Evolutionary conservation across 2,329 filamentous ascomycete genomes (phyloP), one percentile per base, ranked within the genome.

Genomic region (Aureobasidium sp.): DNA sequence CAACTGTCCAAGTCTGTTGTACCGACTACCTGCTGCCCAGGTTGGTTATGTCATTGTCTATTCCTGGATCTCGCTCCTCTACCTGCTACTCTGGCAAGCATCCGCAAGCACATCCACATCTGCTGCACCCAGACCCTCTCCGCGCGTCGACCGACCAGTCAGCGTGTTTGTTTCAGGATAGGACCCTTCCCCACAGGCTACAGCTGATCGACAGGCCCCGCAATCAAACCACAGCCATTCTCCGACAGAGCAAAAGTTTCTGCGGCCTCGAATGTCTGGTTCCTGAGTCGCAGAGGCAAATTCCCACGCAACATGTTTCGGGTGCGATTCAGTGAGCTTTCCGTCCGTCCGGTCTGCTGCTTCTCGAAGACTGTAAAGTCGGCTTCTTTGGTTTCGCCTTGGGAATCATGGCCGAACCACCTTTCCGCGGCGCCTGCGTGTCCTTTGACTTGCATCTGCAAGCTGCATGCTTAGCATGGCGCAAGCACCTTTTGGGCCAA

Each of bases 131-230:
- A 12, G 12, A 44, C 39, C 7, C 41, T 31, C 39, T 45, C 57
- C 57, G 20, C 57, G 57, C 44, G 57, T 60, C 57, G 42, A 48
- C 45, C 57, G n/a, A 34, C 57, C 44, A 60, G 48, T 60, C 57
- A 48, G 27, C 25, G 27, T 48, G 45, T n/a, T 15, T 49, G 44
- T 60, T 51, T 49, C 45, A 49, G 44, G 25, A 51, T 60, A 34
- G 47, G 57, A 60, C 57, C 57, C 57, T 60, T 60, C 57, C 45
- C 45, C 57, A 39, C 45, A 48, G 45, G 45, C 41, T 31, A 27
- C 11, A 22, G n/a, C 22, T 11, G 39, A 51, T 45, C 57, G 34
- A 25, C 41, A 48, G 12, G 31, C 45, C 57, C 57, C 57, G 41
- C 53, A 58, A 58, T 58, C 22, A 58, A 58, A 58, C 55, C 42